Base-by-base conservation (phyloP, 345 rosid genomes). In the Populus alba region DNA sequence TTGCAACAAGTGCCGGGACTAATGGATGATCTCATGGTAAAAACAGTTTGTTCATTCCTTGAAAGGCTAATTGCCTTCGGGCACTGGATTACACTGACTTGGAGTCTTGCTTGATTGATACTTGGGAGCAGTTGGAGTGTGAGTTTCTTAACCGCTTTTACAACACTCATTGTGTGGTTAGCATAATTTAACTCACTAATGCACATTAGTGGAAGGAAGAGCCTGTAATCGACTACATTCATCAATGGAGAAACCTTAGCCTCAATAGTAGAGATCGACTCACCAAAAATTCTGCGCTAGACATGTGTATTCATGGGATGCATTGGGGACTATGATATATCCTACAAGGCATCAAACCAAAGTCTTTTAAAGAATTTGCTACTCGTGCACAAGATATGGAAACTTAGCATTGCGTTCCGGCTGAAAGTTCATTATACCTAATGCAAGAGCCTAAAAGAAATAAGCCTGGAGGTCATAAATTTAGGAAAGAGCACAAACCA, bases 21-120 rank as follows among this genome's bases (percentile, higher is more conserved):
- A 37, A 37, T 37, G 38, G 38, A n/a, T 3, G 38, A 37, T 37
- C 38, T 37, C 38, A 37, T 37, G 38, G 38, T 37, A n/a, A 37
- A 37, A 37, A 37, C 38, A 37, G 38, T 37, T 37, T 37, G 38
- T 37, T 37, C 38, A 7, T 37, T 37, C 38, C 38, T 37, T 37
- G 38, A 37, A 37, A 37, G 38, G 38, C n/a, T 1, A 72, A 72
- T n/a, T 72, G 66, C 75, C 22, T 72, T 72, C 20, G 75, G n/a
- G n/a, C n/a, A 39, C 8, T 33, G 75, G 66, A n/a, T n/a, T 72
- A 51, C 17, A 35, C 33, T 9, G 31, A 72, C 43, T 49, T 72
- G 6, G 4, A 72, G 35, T 13, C 7, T 9, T 4, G 66, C 57
- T 72, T 29, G 18, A 55, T 31, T 29, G 75, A 72, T 29, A 71